Base-by-base conservation (phyloP, 2,329 filamentous ascomycete genomes). In the Clonostachys rosea region DNA sequence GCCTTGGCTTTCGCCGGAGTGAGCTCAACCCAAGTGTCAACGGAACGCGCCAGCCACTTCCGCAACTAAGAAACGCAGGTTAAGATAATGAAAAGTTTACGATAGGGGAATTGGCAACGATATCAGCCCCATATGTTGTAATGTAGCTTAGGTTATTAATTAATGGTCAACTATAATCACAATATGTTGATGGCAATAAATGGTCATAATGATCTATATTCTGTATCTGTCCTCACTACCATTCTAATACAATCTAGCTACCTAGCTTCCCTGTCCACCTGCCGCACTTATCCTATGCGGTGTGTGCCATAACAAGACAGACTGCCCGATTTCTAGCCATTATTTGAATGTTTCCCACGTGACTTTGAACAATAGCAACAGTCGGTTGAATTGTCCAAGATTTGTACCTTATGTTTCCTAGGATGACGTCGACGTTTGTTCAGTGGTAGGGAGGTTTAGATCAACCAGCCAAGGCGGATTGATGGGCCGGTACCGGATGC, bases 391-490 rank as follows among this genome's bases (percentile, higher is more conserved):
- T 30, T 30, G 9, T 30, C 9, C 9, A 30, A 10, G 24, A 3
- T 30, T 30, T 10, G 24, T 30, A 10, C 24, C 24, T 9, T 30
- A 10, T 8, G 24, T 30, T 8, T 30, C 24, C 9, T 30, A 10
- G 24, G 24, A 30, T 30, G 24, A 30, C 24, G 24, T 30, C 9
- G 8, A 30, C 9, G 24, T 30, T 30, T 30, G 24, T 10, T 30
- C 24, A 9, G 24, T 30, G 24, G 24, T 9, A 30, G 53, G 57
- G 35, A 82, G 59, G 24, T 74, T 67, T 6, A 81, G 49, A 11
- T 79, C 71, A 6, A 83, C 59, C 3, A 82, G 16, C 76, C 76
- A 84, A 1, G 77, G 73, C 14, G 70, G 57, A 40, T 84, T 76
- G 10, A 61, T 54, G 11, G 69, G 65, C n/a, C 57, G 48, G 16